A percentile compares a stretch with the other conserved stretches of the same genome.
Conservation (phyloP, 192 early-diverging fungal species). For the Gonapodya prolifera region DNA sequence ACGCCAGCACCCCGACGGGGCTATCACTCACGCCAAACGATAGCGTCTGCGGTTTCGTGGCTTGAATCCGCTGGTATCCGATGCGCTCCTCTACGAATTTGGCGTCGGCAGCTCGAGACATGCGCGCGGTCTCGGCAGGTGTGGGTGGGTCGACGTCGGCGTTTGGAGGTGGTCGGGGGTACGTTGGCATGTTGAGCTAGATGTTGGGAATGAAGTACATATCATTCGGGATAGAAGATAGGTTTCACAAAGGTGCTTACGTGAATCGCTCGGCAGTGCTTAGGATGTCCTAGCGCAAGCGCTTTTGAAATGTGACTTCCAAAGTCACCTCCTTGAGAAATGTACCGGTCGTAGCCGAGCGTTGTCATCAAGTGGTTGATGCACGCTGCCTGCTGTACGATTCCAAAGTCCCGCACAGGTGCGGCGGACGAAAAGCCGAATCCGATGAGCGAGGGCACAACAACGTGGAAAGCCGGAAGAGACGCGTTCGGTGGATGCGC, state of each 20-base stretch:
- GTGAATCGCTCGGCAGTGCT: slow-evolving; percentile 38
- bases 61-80: slow-evolving; percentile 34
- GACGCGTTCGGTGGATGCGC: background rate
- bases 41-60: slow-evolving; percentile 40
- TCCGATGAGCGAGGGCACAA: slow-evolving; percentile 53
- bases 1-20: slow-evolving; percentile 30
- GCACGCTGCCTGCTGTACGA: slow-evolving; percentile 10
- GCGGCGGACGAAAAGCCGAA: slow-evolving; percentile 37
- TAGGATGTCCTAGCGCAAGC: background rate
- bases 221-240: slow-evolving; percentile 18
- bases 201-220: background rate
- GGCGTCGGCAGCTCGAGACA: background rate
- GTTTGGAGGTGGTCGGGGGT: background rate
- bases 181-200: slow-evolving; percentile 4
- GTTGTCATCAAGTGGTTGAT: slow-evolving; percentile 16
- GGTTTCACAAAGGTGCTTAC: slow-evolving; percentile 19
- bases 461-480: slow-evolving; percentile 36
- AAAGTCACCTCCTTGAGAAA: slow-evolving; percentile 45
- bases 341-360: background rate
- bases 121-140: background rate
- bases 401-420: slow-evolving; percentile 4
- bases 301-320: slow-evolving; percentile 12
- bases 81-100: slow-evolving; percentile 12
- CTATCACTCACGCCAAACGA: slow-evolving; percentile 24
- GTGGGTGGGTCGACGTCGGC: background rate